Percentiles rank a stretch among this genome's conserved stretches.
phyloP scores from a whole-genome alignment of 2,329 filamentous ascomycete genomes.

The Fusarium sp. region DNA sequence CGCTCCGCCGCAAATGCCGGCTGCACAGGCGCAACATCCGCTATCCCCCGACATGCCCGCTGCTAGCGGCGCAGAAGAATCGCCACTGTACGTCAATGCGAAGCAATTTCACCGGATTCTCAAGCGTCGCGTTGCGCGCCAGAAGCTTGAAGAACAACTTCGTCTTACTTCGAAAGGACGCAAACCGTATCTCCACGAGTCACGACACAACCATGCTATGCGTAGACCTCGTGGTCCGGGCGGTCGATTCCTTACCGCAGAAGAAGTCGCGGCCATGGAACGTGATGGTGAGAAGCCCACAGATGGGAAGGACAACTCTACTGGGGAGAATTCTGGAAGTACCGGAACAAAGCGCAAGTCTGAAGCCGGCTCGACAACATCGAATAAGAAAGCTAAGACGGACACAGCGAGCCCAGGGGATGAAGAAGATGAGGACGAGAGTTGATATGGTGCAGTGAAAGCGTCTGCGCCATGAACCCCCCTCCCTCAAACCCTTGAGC shows the following conservation, averaged over 20 bases:
- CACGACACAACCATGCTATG: slow-evolving; percentile 98
- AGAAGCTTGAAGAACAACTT: slow-evolving; percentile 92
- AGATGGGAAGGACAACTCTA: slow-evolving; percentile 48
- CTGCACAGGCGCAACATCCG: slow-evolving; percentile 73
- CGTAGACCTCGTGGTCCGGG: slow-evolving; percentile 91
- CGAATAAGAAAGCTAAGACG: slow-evolving; percentile 69
- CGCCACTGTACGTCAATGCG: slow-evolving; percentile 95
- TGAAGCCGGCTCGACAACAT: slow-evolving; percentile 58
- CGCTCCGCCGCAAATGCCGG: slow-evolving; percentile 68
- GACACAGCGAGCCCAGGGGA: slow-evolving; percentile 55
- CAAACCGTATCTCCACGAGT: slow-evolving; percentile 97
- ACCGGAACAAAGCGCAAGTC: slow-evolving; percentile 71
- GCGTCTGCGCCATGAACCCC: slow-evolving; percentile 39
- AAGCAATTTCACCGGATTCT: slow-evolving; percentile 98
- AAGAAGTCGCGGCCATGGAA: slow-evolving; percentile 93
- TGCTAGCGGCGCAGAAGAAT: slow-evolving; percentile 80
- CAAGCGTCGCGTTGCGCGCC: slow-evolving; percentile 91
- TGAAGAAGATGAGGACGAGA: slow-evolving; percentile 59
- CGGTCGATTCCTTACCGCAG: slow-evolving; percentile 93
- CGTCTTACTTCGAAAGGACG: slow-evolving; percentile 93
- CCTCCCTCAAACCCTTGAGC: slow-evolving; percentile 44
- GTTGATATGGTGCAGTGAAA: slow-evolving; percentile 46
- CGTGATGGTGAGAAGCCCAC: slow-evolving; percentile 65
- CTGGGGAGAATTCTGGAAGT: slow-evolving; percentile 42
- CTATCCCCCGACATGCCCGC: slow-evolving; percentile 84